These are phyloP conservation scores for Antrodiella citrinella DNA, from an alignment of 768 basidiomycete genomes.

Conservation along the genomic window DNA sequence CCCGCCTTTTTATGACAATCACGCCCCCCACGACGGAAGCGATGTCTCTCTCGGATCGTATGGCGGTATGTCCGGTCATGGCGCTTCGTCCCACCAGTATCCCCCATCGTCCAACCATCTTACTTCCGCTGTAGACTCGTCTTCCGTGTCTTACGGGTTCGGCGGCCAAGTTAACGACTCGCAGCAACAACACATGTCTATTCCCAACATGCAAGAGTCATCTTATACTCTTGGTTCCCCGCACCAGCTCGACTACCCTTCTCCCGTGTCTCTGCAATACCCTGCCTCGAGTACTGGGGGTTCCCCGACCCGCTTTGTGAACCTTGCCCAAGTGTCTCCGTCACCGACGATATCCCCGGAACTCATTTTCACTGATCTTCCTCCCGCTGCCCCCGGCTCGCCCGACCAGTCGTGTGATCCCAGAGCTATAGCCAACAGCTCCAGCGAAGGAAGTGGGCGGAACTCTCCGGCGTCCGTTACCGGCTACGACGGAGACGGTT, in stretches of 20 bases:
- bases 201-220: not conserved
- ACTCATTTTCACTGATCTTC: no score
- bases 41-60: no score
- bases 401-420: not conserved
- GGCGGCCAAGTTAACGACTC: not conserved
- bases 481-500: not conserved
- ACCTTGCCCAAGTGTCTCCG: not conserved
- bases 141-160: not conserved
- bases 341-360: not conserved
- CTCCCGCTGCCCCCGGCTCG: not conserved
- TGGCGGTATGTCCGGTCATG: no score
- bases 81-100: no score
- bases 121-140: not conserved
- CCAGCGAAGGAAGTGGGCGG: not conserved
- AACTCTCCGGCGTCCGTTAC: not conserved
- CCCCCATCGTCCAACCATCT: not conserved
- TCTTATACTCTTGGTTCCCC: not conserved
- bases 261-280: not conserved
- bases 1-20: no score
- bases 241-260: not conserved
- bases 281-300: not conserved
- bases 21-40: no score
- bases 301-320: not conserved
- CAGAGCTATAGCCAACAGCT: not conserved
- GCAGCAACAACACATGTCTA: not conserved